Conservation (phyloP, 495 filamentous ascomycete species). For the Cladorrhinum samala region DNA sequence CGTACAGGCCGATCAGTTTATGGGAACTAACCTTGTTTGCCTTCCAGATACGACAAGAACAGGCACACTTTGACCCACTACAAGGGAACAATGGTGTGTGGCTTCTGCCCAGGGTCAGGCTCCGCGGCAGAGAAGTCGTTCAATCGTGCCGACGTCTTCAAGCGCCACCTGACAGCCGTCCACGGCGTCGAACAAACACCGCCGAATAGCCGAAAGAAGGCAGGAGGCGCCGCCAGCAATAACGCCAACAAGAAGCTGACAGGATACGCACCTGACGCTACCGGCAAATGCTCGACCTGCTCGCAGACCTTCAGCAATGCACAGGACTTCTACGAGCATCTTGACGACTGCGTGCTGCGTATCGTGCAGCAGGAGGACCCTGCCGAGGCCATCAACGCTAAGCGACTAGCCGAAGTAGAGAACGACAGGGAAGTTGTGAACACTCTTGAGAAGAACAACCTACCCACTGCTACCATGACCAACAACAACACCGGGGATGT, state of each 20-base stretch:
- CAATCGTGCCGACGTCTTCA: slow-evolving; percentile 98
- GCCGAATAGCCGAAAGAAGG: slow-evolving; percentile 91
- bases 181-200: slow-evolving; percentile 95
- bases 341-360: slow-evolving; percentile 96
- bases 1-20: too few species aligned
- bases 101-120: slow-evolving; percentile 92
- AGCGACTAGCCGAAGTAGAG: slow-evolving; percentile 73
- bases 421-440: slow-evolving; percentile 75
- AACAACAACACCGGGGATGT: slow-evolving; percentile 57
- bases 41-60: slow-evolving; percentile 79
- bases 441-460: slow-evolving; percentile 75
- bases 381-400: slow-evolving; percentile 90
- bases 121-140: slow-evolving; percentile 96
- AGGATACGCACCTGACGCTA: slow-evolving; percentile 64
- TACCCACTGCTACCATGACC: slow-evolving; percentile 54
- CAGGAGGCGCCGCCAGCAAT: slow-evolving; percentile 24
- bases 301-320: slow-evolving; percentile 85
- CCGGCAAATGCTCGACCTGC: slow-evolving; percentile 95
- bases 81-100: slow-evolving; percentile 99
- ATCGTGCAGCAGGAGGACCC: slow-evolving; percentile 98
- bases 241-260: slow-evolving; percentile 51
- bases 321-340: slow-evolving; percentile 98
- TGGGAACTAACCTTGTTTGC: too few species aligned
- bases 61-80: slow-evolving; percentile 96
- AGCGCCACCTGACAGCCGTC: slow-evolving; percentile 89